These are phyloP conservation scores for Herpotrichia juniperi DNA, from an alignment of 2,329 filamentous ascomycete genomes.

Conservation along the genomic window DNA sequence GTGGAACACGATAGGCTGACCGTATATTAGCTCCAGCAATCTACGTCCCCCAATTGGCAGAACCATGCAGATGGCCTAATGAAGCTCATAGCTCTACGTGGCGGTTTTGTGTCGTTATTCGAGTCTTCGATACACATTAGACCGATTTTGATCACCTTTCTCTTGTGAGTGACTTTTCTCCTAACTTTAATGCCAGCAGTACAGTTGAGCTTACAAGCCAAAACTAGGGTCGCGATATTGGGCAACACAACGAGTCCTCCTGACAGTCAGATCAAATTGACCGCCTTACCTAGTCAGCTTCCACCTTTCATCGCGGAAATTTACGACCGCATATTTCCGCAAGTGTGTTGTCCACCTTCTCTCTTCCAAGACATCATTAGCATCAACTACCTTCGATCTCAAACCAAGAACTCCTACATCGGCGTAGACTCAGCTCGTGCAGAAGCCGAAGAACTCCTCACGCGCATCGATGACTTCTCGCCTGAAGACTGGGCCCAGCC, in stretches of 20 bases:
- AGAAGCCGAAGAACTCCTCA: constrained; percentile 5
- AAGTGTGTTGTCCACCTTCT: constrained; percentile 29
- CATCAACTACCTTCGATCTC: constrained; percentile 28
- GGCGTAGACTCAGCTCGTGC: neutral
- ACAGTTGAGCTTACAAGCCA: neutral
- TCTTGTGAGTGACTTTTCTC: constrained; percentile 26
- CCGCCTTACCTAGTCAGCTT: constrained; percentile 14
- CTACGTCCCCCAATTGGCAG: constrained; percentile 28
- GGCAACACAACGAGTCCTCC: constrained; percentile 35
- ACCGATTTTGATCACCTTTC: constrained; percentile 27
- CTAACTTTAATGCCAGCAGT: neutral
- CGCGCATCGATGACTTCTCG: constrained; percentile 1
- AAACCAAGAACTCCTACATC: constrained; percentile 4
- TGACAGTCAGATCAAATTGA: constrained; percentile 29
- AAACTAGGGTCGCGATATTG: constrained; percentile 25
- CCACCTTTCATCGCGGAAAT: constrained; percentile 21
- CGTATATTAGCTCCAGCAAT: constrained; percentile 28
- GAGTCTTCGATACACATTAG: constrained; percentile 22
- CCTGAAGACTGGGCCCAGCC: constrained; percentile 7
- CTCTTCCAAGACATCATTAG: constrained; percentile 32
- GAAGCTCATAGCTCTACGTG: constrained; percentile 33
- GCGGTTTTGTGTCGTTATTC: constrained; percentile 27
- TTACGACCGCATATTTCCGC: constrained; percentile 35
- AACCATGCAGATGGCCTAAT: constrained; percentile 33
- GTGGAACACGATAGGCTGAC: constrained; percentile 2